Base-by-base conservation (phyloP, 441 rosid genomes). In the Adansonia madagascariensis region DNA sequence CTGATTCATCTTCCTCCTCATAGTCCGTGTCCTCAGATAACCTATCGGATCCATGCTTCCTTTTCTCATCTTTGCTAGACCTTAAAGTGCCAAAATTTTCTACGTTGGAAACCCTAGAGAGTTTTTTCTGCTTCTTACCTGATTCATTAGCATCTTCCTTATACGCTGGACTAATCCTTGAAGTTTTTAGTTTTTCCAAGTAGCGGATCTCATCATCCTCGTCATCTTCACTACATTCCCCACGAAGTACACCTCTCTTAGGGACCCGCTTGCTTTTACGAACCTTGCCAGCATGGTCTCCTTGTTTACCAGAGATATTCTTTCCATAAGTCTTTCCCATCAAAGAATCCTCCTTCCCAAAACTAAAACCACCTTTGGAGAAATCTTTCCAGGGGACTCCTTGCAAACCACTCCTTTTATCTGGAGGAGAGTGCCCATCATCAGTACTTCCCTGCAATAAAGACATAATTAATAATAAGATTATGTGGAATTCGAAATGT, bases 231-330 rank as follows among this genome's bases (percentile, higher is more conserved):
- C 78, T 87, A 77, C 88, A 86, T 47, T 88, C 97, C 69, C 86
- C 91, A 81, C 87, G 97, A 43, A 85, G 69, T 41, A 84, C 84
- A 55, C 86, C 90, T 77, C 84, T 96, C 88, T 92, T 94, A 0
- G 92, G 90, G 60, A 79, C 89, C 79, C 96, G 86, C 85, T 86
- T 96, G 88, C 98, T 88, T 90, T 94, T 94, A 47, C 96, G 97
- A 84, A 79, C 87, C 56, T 89, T 71, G 71, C 90, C 97, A 73
- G 83, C 74, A 75, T 83, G 85, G 52, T 86, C 92, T 63, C 86
- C 93, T 80, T 81, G 88, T 73, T 87, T 93, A 17, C 71, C 81
- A 12, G 80, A 75, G 12, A 68, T 43, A 78, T 79, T 83, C 80
- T 87, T 88, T 62, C 84, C 84, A 14, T 82, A 59, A 8, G 63